Evolutionary conservation across 352 stramenopile genomes (phyloP).

Genomic region (Pythium monospermum): DNA sequence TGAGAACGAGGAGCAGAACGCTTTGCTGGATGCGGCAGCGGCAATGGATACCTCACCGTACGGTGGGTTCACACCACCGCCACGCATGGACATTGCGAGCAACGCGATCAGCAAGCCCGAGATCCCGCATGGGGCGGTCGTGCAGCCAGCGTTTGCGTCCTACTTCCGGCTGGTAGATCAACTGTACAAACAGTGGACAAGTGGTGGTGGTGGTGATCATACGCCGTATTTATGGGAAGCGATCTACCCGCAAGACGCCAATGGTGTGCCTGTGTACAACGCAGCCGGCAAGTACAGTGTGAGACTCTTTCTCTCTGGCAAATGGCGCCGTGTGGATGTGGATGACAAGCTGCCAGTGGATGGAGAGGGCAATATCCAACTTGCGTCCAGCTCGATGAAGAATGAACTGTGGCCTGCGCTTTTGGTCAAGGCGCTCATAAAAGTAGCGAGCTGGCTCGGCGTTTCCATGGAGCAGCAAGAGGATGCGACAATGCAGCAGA

Average conservation of each 20-base stretch:
- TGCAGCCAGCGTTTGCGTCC: conserved; percentile 59
- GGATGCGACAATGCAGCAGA: not conserved
- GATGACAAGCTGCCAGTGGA: conserved; percentile 69
- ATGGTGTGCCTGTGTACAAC: conserved; percentile 49
- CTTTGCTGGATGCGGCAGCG: conserved; percentile 12
- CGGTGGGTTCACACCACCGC: conserved; percentile 39
- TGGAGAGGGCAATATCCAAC: conserved; percentile 36
- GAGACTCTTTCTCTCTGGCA: conserved; percentile 62
- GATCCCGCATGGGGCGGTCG: conserved; percentile 53
- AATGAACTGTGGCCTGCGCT: conserved; percentile 68
- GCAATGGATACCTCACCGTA: conserved; percentile 41
- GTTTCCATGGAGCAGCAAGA: not conserved
- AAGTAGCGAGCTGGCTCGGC: conserved; percentile 52
- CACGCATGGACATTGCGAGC: conserved; percentile 44
- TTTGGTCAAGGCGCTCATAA: conserved; percentile 68
- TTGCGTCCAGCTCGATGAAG: conserved; percentile 51
- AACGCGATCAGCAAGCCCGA: conserved; percentile 57
- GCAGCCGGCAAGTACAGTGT: conserved; percentile 72
- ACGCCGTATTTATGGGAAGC: conserved; percentile 59
- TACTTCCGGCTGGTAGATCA: conserved; percentile 67
- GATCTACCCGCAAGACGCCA: conserved; percentile 64
- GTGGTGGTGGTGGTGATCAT: not conserved
- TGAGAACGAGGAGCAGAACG: conserved; percentile 2
- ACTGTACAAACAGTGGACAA: conserved; percentile 26
- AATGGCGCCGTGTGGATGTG: conserved; percentile 64